Evolutionary conservation across 176 grass and related monocot species (phyloP).

Genomic region (Aegilops speltoides): DNA sequence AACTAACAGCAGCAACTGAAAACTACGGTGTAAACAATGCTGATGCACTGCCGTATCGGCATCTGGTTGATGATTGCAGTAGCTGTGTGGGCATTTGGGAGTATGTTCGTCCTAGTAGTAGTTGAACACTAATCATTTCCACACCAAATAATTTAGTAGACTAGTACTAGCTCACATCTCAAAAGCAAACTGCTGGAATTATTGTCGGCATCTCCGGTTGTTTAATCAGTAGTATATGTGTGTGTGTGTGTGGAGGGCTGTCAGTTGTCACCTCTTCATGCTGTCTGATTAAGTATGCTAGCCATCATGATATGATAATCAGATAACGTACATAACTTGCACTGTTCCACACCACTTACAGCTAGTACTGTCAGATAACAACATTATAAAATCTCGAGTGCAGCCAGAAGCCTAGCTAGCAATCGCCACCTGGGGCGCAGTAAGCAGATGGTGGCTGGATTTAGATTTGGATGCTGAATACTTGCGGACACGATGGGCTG

Average conservation of each 20-base stretch:
- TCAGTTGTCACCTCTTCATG: conserved; percentile 32
- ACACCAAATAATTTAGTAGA: conserved; percentile 15
- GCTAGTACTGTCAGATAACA: background rate
- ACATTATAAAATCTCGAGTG: background rate
- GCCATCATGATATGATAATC: background rate
- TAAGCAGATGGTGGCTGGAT: background rate
- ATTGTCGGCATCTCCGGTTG: conserved; percentile 16
- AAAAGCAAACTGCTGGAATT: conserved; percentile 40
- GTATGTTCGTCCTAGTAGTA: conserved; percentile 17
- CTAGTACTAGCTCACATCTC: conserved; percentile 25
- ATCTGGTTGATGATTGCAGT: conserved; percentile 43
- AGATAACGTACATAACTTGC: background rate
- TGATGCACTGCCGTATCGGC: conserved; percentile 15
- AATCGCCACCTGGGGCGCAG: background rate
- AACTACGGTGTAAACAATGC: background rate
- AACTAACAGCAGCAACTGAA: conserved; percentile 3
- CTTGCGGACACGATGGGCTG: background rate
- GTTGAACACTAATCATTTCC: conserved; percentile 31
- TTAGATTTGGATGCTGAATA: conserved; percentile 14
- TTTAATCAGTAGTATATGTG: conserved; percentile 24
- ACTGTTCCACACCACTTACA: background rate
- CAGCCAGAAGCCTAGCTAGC: conserved; percentile 6
- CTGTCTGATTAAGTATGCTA: background rate
- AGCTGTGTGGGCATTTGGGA: conserved; percentile 15
- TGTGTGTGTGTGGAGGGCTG: background rate